A percentile compares a stretch with the other conserved stretches of the same genome.
phyloP scores from a whole-genome alignment of 2,329 filamentous ascomycete species.

The Talaromyces sp. region DNA sequence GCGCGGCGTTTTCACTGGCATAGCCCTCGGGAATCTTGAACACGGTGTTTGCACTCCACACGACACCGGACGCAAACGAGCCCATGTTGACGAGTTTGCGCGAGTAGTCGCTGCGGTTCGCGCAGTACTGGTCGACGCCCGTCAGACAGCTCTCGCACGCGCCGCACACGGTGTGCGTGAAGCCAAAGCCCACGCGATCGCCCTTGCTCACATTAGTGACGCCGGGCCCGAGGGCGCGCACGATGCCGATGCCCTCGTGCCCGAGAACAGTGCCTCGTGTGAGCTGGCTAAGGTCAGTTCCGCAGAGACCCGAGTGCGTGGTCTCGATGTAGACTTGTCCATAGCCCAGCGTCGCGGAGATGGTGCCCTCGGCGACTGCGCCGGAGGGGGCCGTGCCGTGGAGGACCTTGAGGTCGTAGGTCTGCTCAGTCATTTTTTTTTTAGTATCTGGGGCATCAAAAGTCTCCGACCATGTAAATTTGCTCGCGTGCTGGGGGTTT shows the following conservation, averaged over 20 bases:
- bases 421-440: background rate
- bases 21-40: constrained; percentile 33
- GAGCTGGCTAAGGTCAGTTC: constrained; percentile 20
- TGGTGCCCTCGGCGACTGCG: constrained; percentile 4
- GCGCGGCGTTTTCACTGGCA: constrained; percentile 24
- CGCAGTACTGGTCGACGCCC: constrained; percentile 13
- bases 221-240: constrained; percentile 44
- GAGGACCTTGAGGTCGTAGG: background rate
- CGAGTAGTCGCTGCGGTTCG: constrained; percentile 23
- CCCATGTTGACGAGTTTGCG: constrained; percentile 27
- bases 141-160: constrained; percentile 30
- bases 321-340: constrained; percentile 4
- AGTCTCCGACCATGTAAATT: background rate
- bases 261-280: constrained; percentile 35
- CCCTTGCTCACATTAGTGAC: constrained; percentile 44
- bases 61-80: constrained; percentile 24
- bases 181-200: constrained; percentile 34
- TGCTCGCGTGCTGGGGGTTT: background rate
- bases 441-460: background rate
- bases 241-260: constrained; percentile 52
- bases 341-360: background rate
- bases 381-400: background rate
- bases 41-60: constrained; percentile 31
- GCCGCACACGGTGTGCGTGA: constrained; percentile 28
- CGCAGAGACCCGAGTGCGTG: constrained; percentile 19